Evolutionary conservation across 495 filamentous ascomycete species (phyloP), one percentile per base, ranked within the genome.

Genomic region (Aspergillus sparsus): DNA sequence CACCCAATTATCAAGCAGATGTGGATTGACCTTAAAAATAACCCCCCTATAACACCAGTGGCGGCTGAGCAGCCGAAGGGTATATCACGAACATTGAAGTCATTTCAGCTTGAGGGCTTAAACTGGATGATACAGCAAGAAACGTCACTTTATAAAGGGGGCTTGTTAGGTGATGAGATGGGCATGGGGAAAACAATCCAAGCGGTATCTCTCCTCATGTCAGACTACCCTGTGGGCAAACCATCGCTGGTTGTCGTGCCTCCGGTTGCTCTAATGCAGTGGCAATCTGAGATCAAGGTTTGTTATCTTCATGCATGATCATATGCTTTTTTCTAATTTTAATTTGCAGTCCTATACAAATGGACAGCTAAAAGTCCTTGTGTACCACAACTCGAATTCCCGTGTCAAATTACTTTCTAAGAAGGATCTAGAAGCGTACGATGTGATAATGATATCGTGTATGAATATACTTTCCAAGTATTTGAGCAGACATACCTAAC

Each of bases 121-220:
- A 86, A 91, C 58, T 98, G 94, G 94, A 93, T 98, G 89, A 85
- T 82, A 58, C 83, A 77, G 45, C 95, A 97, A 78, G 94, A 98
- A 67, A 78, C 89, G 70, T 89, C 88, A 2, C 70, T 86, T 55
- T 98, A 91, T 78, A 88, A 85, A 62, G 94, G 94, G 36, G 94
- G 94, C 9, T 78, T 98, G 32, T 79, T 98, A 6, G 94, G 93
- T 47, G 94, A 98, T 66, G 92, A 96, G 70, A 97, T 97, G 92
- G 92, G 92, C 16, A 94, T 98, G 83, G 94, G 94, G 33, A 98
- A 98, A 79, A 98, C 94, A 0, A 97, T 98, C 41, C 94, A 98
- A 70, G 92, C 94, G 2, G 92, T 98, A 7, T 95, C 93, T 8
- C 80, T 98, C 12, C 90, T 98, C 69, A 98, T 98, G 93, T 96